Evolutionary conservation across 768 basidiomycete genomes (phyloP), one percentile per base, ranked within the genome.

Genomic region (Pholiota conissans): DNA sequence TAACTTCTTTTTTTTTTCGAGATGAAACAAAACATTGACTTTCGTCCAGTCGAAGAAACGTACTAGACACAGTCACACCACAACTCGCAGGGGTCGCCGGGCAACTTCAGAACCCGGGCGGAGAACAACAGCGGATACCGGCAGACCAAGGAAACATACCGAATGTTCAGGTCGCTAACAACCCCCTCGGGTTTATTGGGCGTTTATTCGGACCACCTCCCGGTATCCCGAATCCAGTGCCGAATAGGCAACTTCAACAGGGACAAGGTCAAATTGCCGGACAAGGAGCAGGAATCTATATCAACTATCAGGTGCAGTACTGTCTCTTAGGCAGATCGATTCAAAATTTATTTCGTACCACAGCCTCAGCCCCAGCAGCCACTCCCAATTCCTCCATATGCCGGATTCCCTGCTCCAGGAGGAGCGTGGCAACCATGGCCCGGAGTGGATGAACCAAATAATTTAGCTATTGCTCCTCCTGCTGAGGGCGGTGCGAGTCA

Each of bases 361-460:
- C 40, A 30, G 20, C 53, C 28, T 14, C 74, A 67, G 52, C 64
- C 66, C 49, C 71, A 59, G 29, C 67, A 64, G 26, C 67, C 66
- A 24, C 73, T 75, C 24, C 78, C 77, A 3, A 71, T 82, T 4
- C 88, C 86, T 1, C 78, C 76, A 28, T 86, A 84, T 60, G 64
- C 75, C 57, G 87, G 89, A 11, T 89, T 90, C 62, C 75, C 78
- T 35, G 87, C 85, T 8, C 87, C 86, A 8, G 81, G 79, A 32
- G 83, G 81, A 18, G 77, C 71, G n/a, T 89, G 86, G 85, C 84
- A 84, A 55, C 80, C 78, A 22, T 90, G 87, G 87, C 80, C 79
- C 39, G 67, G 70, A 29, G 74, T 74, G 50, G 73, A 52, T 20
- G 50, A 24, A 14, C 7, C 35, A 18, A 40, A 57, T 22, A 47